Base-by-base conservation (phyloP, 2,329 filamentous ascomycete species). In the Nemania sp. region DNA sequence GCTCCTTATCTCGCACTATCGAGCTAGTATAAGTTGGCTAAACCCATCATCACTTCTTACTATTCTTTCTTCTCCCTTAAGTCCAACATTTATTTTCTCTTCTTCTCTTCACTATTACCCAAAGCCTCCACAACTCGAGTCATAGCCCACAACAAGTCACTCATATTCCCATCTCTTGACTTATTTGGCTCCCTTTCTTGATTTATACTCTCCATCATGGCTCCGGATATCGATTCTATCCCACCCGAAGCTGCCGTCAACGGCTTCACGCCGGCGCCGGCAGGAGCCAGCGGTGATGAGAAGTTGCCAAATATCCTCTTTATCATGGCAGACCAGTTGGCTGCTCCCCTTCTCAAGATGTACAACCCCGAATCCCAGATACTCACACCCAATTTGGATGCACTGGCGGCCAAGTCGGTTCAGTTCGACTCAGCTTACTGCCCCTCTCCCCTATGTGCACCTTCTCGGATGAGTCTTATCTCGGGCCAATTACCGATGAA, bases 241-340 rank as follows among this genome's bases (percentile, higher is more conserved):
- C 87, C 89, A 49, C 81, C 84, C 43, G 64, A 66, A 29, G 58
- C 69, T 55, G 75, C 76, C 61, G 74, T 74, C 57, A 71, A 72
- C 52, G 69, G 71, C 62, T 56, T 65, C 51, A 64, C 71, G 66
- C 66, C 57, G 51, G 77, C 67, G 66, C 66, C 57, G 51, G 77
- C 67, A 43, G 59, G 38, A 52, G 45, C 38, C 29, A 59, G 53
- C 32, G 64, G 55, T 13, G 49, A 51, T 13, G 58, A 66, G 18
- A 84, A 84, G 73, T 86, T 86, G 78, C 92, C 92, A 69, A 94
- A 94, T 80, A 92, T 95, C 73, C 85, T 94, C 54, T 97, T 96
- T 85, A 97, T 98, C 83, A 97, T 98, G 94, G 94, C 94, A 62
- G 94, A 98, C 82, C 94, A 98, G 83, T 89, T 98, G 79, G 92